Evolutionary conservation across 441 rosid species (phyloP), one percentile per base, ranked within the genome.

Genomic region (Erysimum pusillum): DNA sequence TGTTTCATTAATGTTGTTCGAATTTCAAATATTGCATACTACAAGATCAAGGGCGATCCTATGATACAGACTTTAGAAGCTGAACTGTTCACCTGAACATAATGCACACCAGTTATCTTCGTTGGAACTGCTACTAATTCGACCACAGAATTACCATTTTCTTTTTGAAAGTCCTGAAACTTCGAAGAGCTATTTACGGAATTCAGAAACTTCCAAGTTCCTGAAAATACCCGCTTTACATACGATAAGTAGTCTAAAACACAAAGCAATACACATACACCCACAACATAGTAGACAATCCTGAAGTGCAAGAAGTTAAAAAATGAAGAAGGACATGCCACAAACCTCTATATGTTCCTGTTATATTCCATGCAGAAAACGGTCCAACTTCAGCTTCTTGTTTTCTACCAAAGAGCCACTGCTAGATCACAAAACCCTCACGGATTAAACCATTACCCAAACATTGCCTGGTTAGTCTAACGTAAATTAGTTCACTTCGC

Each of bases 301-400:
- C 39, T 41, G 25, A 65, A 49, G 58, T 15, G 17, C 5, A 31
- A 74, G 39, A 17, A 49, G 52, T 13, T 52, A 17, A 20, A 51
- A 53, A 65, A n/a, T 45, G 81, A 69, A 49, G 44, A 57, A 63
- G 42, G 59, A 46, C 57, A 77, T 57, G 61, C 76, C 62, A 80
- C 90, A 75, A 70, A 96, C 99, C 99, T 93, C 92, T 85, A 83
- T 96, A 96, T 75, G 97, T 96, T 87, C 98, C 99, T 13, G 98
- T 91, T 81, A 96, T 90, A 82, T 96, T 96, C 99, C 98, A 93
- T n/a, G 84, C 84, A 10, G 93, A 76, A 77, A 87, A 88, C n/a
- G 91, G 81, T 66, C 97, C 97, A 74, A 82, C 76, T 71, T 85
- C 96, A 76, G 65, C 81, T 71, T 87, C 95, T 71, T 86, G 97